phyloP scores from a whole-genome alignment of 306 rosid genomes.

The Lathyrus aphaca region DNA sequence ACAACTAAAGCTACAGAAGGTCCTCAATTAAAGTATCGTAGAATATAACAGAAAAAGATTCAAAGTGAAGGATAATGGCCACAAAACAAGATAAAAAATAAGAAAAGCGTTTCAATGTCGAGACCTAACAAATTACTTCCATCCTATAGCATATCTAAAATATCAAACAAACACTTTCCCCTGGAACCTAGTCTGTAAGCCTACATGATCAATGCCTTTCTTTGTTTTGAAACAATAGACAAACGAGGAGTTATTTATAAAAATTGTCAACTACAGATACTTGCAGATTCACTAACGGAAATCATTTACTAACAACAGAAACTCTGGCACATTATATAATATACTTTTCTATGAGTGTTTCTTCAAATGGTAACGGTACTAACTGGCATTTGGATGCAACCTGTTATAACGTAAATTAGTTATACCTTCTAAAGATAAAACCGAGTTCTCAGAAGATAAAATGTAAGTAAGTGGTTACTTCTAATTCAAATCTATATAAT shows the following conservation, averaged over 20 bases:
- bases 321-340: conserved; percentile 5
- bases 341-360: background rate
- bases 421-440: background rate
- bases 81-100: background rate
- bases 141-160: background rate
- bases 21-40: background rate
- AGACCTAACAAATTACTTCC: background rate
- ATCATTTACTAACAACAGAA: conserved; percentile 21
- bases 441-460: background rate
- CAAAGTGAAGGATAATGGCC: conserved; percentile 4
- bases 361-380: background rate
- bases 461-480: background rate
- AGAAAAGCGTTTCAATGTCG: conserved; percentile 5
- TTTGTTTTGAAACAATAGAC: conserved; percentile 11
- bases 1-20: background rate
- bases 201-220: conserved; percentile 20
- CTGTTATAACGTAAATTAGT: background rate
- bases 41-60: background rate
- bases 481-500: conserved; percentile 5
- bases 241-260: background rate
- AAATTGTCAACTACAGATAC: background rate
- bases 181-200: background rate
- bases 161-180: conserved; percentile 9
- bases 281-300: conserved; percentile 18
- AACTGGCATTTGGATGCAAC: conserved; percentile 9